Conservation (phyloP, 768 basidiomycete genomes). For the Termitomyces sp. region DNA sequence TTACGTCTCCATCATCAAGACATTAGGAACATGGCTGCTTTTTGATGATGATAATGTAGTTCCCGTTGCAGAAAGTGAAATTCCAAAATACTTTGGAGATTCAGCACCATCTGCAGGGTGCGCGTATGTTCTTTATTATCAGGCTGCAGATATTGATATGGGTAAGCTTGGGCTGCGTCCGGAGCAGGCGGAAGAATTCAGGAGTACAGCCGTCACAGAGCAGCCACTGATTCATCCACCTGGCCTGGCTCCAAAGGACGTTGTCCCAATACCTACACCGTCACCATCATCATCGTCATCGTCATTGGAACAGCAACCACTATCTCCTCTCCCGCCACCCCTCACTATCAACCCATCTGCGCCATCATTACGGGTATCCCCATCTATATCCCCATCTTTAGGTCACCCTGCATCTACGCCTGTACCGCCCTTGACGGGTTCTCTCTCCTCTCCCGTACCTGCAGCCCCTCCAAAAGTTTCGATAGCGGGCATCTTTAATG, state of each 20-base stretch:
- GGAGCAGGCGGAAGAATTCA: slow-evolving; percentile 3
- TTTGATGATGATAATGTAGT: slow-evolving; percentile 96
- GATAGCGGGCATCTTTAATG: slow-evolving; percentile 11
- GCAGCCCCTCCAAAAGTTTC: background rate
- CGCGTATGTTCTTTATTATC: slow-evolving; percentile 97
- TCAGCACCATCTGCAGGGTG: slow-evolving; percentile 61
- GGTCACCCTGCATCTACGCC: background rate
- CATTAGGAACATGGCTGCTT: slow-evolving; percentile 77
- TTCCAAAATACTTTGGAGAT: slow-evolving; percentile 93
- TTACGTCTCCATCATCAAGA: slow-evolving; percentile 93
- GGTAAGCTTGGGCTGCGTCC: slow-evolving; percentile 59
- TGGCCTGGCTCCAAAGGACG: slow-evolving; percentile 7
- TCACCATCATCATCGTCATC: slow-evolving; percentile 3
- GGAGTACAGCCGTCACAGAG: background rate
- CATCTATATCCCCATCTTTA: slow-evolving; percentile 15
- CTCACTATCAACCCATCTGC: background rate
- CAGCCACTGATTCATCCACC: slow-evolving; percentile 3
- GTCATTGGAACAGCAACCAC: background rate
- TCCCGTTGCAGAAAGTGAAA: slow-evolving; percentile 82
- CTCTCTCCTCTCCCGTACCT: background rate
- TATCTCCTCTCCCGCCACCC: background rate
- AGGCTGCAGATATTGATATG: slow-evolving; percentile 83
- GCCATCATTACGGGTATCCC: slow-evolving; percentile 3
- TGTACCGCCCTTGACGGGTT: slow-evolving; percentile 5
- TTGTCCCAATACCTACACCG: slow-evolving; percentile 2